phyloP scores from a whole-genome alignment of 1,284 basidiomycete species.

The Rugosomyces carneus region DNA sequence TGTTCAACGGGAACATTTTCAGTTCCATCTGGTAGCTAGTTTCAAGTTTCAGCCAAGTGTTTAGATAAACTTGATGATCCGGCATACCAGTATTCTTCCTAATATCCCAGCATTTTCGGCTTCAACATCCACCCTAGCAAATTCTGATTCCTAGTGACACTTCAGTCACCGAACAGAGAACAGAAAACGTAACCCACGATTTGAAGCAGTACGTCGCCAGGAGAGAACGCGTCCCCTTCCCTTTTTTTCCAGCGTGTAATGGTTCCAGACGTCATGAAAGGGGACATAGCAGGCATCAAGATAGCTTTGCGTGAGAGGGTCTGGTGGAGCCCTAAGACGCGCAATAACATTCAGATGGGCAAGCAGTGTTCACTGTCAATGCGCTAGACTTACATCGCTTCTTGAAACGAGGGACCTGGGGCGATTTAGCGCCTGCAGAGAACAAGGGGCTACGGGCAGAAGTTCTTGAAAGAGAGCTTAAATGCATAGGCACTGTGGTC shows the following conservation, averaged over 20 bases:
- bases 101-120: conserved; percentile 34
- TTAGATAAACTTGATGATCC: not conserved
- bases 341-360: not conserved
- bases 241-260: conserved; percentile 38
- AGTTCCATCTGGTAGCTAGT: conserved; percentile 33
- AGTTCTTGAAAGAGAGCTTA: conserved; percentile 18
- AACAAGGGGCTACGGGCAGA: conserved; percentile 14
- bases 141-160: conserved; percentile 28
- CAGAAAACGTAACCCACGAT: conserved; percentile 26
- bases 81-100: conserved; percentile 33
- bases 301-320: conserved; percentile 32
- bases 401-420: conserved; percentile 11
- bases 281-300: conserved; percentile 42
- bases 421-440: conserved; percentile 9
- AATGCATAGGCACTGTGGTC: conserved; percentile 14
- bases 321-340: conserved; percentile 26
- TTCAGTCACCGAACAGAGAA: not conserved
- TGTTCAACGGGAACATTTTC: conserved; percentile 35
- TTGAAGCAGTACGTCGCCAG: conserved; percentile 37
- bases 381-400: conserved; percentile 16
- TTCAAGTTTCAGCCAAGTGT: not conserved
- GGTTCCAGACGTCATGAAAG: conserved; percentile 39
- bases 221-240: conserved; percentile 36
- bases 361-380: not conserved
- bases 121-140: conserved; percentile 32